Evolutionary conservation across 768 basidiomycete species (phyloP).

Genomic region (Suillus discolor): DNA sequence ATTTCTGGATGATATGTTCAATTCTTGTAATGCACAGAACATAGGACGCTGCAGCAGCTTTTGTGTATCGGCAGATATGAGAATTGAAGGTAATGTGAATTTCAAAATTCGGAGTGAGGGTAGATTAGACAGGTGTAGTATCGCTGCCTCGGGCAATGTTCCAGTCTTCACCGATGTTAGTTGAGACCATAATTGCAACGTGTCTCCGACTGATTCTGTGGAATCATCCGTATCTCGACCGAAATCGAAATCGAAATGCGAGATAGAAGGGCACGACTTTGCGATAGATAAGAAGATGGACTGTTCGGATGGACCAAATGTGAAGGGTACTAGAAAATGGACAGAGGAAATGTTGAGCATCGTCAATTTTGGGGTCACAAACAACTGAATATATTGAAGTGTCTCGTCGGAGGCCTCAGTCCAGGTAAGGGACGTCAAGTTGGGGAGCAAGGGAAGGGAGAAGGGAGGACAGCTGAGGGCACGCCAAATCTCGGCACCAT

Average conservation of each 20-base stretch:
- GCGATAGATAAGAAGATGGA: not conserved
- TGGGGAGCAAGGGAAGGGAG: not conserved
- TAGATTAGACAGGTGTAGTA: not conserved
- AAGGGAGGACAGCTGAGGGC: not conserved
- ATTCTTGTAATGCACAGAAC: not conserved
- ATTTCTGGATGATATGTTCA: not conserved
- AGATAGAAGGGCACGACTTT: not conserved
- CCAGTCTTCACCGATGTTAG: not conserved
- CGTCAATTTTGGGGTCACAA: not conserved
- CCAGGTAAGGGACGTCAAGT: not conserved
- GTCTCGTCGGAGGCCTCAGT: too few relatives aligned
- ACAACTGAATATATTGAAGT: not conserved
- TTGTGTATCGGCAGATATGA: not conserved
- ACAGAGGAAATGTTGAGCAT: not conserved
- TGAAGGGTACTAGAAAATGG: not conserved
- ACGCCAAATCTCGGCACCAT: not conserved
- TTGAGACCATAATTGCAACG: not conserved
- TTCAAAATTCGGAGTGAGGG: not conserved
- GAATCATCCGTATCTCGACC: not conserved
- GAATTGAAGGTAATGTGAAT: not conserved
- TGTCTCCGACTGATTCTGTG: not conserved
- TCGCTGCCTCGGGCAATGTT: not conserved
- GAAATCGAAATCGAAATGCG: not conserved
- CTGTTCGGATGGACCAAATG: not conserved
- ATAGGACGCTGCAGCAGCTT: not conserved